Conservation (phyloP, 352 stramenopile genomes). For the Phytopythium aichiense region DNA sequence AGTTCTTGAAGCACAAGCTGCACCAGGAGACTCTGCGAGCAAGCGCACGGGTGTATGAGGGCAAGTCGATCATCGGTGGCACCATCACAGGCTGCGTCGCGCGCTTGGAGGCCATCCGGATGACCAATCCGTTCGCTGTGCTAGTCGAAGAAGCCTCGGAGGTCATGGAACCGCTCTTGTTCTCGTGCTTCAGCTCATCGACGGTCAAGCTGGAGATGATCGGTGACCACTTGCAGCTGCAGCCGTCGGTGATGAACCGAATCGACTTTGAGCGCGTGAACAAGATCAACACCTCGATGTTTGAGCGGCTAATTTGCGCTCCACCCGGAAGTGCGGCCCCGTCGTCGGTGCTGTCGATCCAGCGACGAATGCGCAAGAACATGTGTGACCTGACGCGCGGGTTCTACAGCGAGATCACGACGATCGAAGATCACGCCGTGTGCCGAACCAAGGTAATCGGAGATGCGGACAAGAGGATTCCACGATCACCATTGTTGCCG, state of each 20-base stretch:
- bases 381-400: conserved; percentile 84
- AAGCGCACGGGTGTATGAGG: conserved; percentile 76
- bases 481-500: conserved; percentile 12
- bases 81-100: conserved; percentile 87
- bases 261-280: conserved; percentile 85
- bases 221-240: conserved; percentile 83
- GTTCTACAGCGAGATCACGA: conserved; percentile 77
- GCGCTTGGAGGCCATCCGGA: conserved; percentile 74
- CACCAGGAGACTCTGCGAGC: conserved; percentile 58
- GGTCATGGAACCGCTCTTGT: conserved; percentile 85
- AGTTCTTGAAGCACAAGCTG: conserved; percentile 43
- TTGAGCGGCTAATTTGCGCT: conserved; percentile 81
- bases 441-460: conserved; percentile 58
- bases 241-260: conserved; percentile 77
- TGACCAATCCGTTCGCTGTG: conserved; percentile 83
- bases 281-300: conserved; percentile 89
- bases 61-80: conserved; percentile 79
- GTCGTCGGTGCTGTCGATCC: conserved; percentile 80
- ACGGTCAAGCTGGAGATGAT: conserved; percentile 89
- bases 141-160: conserved; percentile 86
- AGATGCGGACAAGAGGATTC: background rate
- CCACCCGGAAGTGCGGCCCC: conserved; percentile 57
- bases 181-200: conserved; percentile 78
- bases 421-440: conserved; percentile 74
- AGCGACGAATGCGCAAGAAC: conserved; percentile 85